Base-by-base conservation (phyloP, 2,329 filamentous ascomycete genomes). In the Thielaviopsis euricoi region DNA sequence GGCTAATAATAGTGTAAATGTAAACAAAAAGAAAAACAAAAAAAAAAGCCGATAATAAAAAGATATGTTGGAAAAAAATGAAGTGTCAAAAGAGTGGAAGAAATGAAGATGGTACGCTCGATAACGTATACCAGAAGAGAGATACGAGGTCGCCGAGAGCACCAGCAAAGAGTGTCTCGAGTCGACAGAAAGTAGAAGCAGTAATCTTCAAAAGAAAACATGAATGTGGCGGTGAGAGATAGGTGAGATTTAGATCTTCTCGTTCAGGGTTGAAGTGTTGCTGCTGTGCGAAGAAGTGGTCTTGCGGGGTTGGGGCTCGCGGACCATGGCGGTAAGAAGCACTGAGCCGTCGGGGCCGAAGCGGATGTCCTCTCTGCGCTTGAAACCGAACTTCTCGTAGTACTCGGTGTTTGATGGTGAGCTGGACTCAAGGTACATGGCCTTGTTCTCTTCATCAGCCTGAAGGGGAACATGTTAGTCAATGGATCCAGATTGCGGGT, bases 341-440 rank as follows among this genome's bases (percentile, higher is more conserved):
- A 90, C 77, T 60, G 76, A 73, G 26, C 70, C 68, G 10, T 75
- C 80, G 54, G 82, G 73, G 65, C 76, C 72, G 64, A 90, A 72
- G 66, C 77, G 75, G 63, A 91, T 78, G 64, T 82, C 77, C 64
- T 77, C 77, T 66, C 76, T 76, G 63, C 78, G 68, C 67, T 82
- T 77, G 68, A 91, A 94, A 29, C 86, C 87, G 69, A 87, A 83
- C 69, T 83, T 85, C 63, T 77, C 72, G 68, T 93, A 94, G 68
- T 89, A 88, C 37, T 71, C 69, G 62, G 82, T 79, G 68, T 91
- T 93, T 61, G 72, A 71, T 59, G 71, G 71, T 60, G 86, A 82
- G 67, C 83, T 88, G 62, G 85, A 87, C 73, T 94, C 87, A 54
- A 94, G 78, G 66, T 93, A 94, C 63, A 86, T 83, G 23, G 82